phyloP scores from a whole-genome alignment of 2,329 filamentous ascomycete genomes.

The Dothidotthia symphoricarpi region DNA sequence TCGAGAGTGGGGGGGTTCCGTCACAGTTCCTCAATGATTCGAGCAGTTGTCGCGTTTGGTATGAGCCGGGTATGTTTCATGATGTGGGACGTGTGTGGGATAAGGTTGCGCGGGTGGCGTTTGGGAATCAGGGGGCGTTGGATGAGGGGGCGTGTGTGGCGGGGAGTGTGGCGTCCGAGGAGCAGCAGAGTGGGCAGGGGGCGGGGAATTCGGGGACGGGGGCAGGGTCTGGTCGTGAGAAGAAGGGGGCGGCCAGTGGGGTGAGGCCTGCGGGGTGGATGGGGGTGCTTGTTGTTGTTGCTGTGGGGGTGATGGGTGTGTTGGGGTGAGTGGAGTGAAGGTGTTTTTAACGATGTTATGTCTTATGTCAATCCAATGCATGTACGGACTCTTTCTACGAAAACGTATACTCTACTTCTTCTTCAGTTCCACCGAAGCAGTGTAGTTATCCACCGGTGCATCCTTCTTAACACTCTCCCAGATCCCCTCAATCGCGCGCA shows the following conservation, averaged over 20 bases:
- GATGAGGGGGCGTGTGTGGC: slow-evolving; percentile 29
- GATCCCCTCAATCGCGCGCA: slow-evolving; percentile 21
- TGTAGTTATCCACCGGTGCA: slow-evolving; percentile 29
- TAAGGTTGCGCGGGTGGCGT: slow-evolving; percentile 32
- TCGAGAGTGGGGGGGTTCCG: slow-evolving; percentile 42
- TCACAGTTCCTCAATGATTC: slow-evolving; percentile 62
- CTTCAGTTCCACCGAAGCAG: no score
- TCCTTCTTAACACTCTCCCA: slow-evolving; percentile 28
- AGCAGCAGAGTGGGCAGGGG: slow-evolving; percentile 29
- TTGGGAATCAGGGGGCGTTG: slow-evolving; percentile 27
- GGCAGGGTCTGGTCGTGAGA: slow-evolving; percentile 7
- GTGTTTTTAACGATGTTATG: no score
- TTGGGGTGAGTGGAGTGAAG: no score
- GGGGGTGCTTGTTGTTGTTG: slow-evolving; percentile 12
- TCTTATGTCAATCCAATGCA: no score
- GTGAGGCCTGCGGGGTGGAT: slow-evolving; percentile 6
- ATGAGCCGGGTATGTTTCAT: slow-evolving; percentile 54
- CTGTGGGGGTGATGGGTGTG: slow-evolving; percentile 1
- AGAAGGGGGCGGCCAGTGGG: slow-evolving; percentile 17
- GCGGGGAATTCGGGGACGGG: slow-evolving; percentile 15
- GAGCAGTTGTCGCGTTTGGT: slow-evolving; percentile 62
- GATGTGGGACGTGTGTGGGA: slow-evolving; percentile 56
- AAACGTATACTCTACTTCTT: no score
- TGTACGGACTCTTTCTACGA: no score
- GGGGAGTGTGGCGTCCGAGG: slow-evolving; percentile 28